Evolutionary conservation across 139 green algal species (phyloP), one percentile per base, ranked within the genome.

Genomic region (Chlorella sp.): DNA sequence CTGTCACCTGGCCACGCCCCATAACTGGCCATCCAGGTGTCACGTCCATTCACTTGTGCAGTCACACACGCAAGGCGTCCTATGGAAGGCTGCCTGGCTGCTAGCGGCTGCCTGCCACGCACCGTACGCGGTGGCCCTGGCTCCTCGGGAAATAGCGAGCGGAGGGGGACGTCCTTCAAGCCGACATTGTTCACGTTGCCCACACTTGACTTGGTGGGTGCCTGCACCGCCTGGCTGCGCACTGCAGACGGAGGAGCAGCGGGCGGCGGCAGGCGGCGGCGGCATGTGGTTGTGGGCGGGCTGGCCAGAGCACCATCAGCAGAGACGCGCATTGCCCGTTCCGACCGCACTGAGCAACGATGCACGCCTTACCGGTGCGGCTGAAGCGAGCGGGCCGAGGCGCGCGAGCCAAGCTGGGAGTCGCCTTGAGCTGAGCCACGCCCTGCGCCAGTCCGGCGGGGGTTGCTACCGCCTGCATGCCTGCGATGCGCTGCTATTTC

Each of bases 111-210:
- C 48, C 16, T 26, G 22, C 0, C n/a, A 83, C 94, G 94, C 75
- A 96, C 95, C 68, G 95, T 93, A 14, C 83, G 89, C 21, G 94
- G 94, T 22, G 90, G 78, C 28, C 64, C 73, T 14, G 95, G 96
- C 90, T 96, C 96, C 48, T 95, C 92, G 39, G 97, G 97, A 82
- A 96, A 99, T 15, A 99, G 92, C 11, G 96, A 98, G 26, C 88
- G 91, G 79, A 99, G 92, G 0, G 97, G 97, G 21, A 95, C 96
- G 88, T 99, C 97, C 91, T 98, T 99, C 61, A 95, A 90, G 9
- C 91, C 95, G 36, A 97, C 97, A 24, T 96, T 93, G 37, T 89
- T 85, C 34, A 94, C 91, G 69, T 89, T 90, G 77, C 61, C 34
- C n/a, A 92, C 86, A n/a, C 91, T 66, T 5, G 61, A 86, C 69